phyloP scores from a whole-genome alignment of 179 eudicot genomes.

The Silene vulgaris region DNA sequence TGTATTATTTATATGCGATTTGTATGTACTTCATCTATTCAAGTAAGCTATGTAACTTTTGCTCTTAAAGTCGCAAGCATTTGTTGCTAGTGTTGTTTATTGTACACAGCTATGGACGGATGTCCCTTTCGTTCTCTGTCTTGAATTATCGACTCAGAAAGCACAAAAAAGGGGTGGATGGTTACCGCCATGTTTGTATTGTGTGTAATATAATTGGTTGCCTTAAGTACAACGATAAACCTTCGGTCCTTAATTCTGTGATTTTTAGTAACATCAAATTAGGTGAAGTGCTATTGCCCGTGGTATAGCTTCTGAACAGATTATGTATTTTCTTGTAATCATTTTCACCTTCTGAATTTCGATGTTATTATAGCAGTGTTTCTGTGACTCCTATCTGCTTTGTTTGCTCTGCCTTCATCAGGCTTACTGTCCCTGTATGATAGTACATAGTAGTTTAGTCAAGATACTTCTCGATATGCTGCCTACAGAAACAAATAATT shows the following conservation, averaged over 20 bases:
- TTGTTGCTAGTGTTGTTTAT: neutral
- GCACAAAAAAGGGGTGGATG: neutral
- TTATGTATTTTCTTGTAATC: neutral
- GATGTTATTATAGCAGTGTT: neutral
- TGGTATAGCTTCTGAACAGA: neutral
- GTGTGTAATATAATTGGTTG: neutral
- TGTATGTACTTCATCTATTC: no score
- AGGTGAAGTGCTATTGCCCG: neutral
- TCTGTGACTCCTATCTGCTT: neutral
- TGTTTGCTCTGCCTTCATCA: neutral
- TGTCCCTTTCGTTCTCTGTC: neutral
- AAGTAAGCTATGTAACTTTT: no score
- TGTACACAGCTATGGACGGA: neutral
- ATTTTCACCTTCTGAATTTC: neutral
- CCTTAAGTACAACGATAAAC: neutral
- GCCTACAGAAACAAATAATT: neutral
- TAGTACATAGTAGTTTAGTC: neutral
- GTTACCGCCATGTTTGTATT: neutral
- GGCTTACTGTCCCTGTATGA: neutral
- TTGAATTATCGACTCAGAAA: neutral
- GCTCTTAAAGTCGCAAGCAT: neutral
- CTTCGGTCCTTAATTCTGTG: neutral
- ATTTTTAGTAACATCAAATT: neutral
- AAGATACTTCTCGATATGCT: neutral
- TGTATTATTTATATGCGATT: neutral